Base-by-base conservation (phyloP, 2,329 filamentous ascomycete genomes). In the Phyllosticta citriasiana region DNA sequence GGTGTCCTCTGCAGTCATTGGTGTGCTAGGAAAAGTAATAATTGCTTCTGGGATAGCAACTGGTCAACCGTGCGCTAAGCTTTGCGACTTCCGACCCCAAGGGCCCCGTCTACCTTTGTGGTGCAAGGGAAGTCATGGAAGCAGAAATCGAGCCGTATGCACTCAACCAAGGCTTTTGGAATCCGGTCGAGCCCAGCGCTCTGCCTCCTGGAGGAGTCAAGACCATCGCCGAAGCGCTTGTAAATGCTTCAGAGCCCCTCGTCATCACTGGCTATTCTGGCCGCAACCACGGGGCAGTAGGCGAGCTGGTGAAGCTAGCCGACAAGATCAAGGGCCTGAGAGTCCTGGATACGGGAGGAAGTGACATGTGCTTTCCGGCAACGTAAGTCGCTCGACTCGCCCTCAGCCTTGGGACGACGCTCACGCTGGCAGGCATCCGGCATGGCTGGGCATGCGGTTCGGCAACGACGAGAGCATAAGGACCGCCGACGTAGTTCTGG, bases 31-130 rank as follows among this genome's bases (percentile, higher is more conserved):
- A 10, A 16, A 47, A 27, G 2, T 19, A 47, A 1, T 26, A 9
- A 53, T 9, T 53, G 16, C 40, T 51, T 16, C 40, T 47, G 19
- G 22, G 19, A 3, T 57, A 73, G 79, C 90, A 96, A 76, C 86
- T 95, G 76, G 88, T 96, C 63, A 91, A 91, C 70, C 86, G 91
- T 1, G 91, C 91, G 0, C 73, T 96, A 61, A 89, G 90, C 66
- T 95, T 94, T 69, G 89, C 91, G 0, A 88, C 78, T 55, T 89
- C 85, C 27, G 87, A 87, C 59, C 91, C 91, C 0, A 82, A 86
- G 64, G 91, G 91, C 0, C 91, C 91, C 0, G 89, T 91, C 0
- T 95, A 96, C 67, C 77, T 96, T 3, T 84, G 82, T 61, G 89
- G 88, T 1, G 87, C 89, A 1, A 80, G 91, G 65, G 91, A 96